Conservation (phyloP, 306 rosid genomes). For the Prinsepia uniflora region DNA sequence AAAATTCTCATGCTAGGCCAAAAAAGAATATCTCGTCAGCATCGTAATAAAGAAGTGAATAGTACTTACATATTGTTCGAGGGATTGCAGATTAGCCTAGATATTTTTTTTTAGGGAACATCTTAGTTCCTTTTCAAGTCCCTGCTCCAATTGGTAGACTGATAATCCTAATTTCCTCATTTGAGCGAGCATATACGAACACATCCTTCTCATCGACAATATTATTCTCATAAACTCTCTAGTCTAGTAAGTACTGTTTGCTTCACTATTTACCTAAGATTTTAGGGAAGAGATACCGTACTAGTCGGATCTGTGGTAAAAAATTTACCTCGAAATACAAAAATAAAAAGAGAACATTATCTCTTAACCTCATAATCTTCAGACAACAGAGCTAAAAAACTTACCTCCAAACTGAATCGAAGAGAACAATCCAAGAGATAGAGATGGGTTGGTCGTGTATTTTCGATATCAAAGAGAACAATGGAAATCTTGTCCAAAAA, state of each 20-base stretch:
- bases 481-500: too few relatives aligned
- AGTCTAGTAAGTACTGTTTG: slow-evolving; percentile 58
- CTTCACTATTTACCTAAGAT: slow-evolving; percentile 4
- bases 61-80: background rate
- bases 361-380: too few relatives aligned
- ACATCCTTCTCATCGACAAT: slow-evolving; percentile 59
- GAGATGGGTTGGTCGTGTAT: too few relatives aligned
- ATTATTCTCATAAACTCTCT: slow-evolving; percentile 78
- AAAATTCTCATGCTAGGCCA: background rate
- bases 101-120: background rate
- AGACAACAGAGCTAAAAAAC: too few relatives aligned
- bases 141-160: background rate
- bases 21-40: background rate
- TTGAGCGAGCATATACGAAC: slow-evolving; percentile 64
- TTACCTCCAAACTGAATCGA: too few relatives aligned
- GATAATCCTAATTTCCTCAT: slow-evolving; percentile 43
- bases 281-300: slow-evolving; percentile 2
- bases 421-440: too few relatives aligned
- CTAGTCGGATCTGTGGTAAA: too few relatives aligned
- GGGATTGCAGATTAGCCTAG: background rate
- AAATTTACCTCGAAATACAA: too few relatives aligned
- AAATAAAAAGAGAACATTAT: too few relatives aligned
- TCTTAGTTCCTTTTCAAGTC: background rate
- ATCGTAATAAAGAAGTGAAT: background rate
- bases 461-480: too few relatives aligned